phyloP scores from a whole-genome alignment of 2,329 filamentous ascomycete genomes.

The Geosmithia morbida region DNA sequence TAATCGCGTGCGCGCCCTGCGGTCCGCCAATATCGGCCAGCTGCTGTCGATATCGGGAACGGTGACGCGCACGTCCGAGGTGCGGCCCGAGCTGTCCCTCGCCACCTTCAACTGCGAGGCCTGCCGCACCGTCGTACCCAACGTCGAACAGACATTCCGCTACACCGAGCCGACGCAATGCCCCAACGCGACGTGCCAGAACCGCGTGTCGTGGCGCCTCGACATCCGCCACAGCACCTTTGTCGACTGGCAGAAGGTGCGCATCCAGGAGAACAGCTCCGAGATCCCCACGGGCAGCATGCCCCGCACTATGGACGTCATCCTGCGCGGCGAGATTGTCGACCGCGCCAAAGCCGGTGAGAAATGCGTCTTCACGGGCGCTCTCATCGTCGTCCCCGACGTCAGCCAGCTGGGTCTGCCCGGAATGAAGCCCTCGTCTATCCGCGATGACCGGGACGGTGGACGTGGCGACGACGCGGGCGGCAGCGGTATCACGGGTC shows the following conservation, averaged over 20 bases:
- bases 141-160: slow-evolving; percentile 93
- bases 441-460: slow-evolving; percentile 66
- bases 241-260: slow-evolving; percentile 97
- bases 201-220: slow-evolving; percentile 87
- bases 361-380: slow-evolving; percentile 95
- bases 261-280: slow-evolving; percentile 94
- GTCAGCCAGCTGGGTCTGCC: slow-evolving; percentile 90
- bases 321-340: slow-evolving; percentile 91
- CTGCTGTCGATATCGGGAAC: slow-evolving; percentile 93
- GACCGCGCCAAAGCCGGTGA: slow-evolving; percentile 95
- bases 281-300: slow-evolving; percentile 98
- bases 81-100: slow-evolving; percentile 80
- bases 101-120: slow-evolving; percentile 86
- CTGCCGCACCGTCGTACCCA: slow-evolving; percentile 72
- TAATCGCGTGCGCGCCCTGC: slow-evolving; percentile 70
- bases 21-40: slow-evolving; percentile 82
- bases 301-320: slow-evolving; percentile 95
- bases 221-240: slow-evolving; percentile 96
- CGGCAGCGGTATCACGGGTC: slow-evolving; percentile 69
- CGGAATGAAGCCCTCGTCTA: slow-evolving; percentile 67
- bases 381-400: slow-evolving; percentile 90
- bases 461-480: slow-evolving; percentile 65
- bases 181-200: slow-evolving; percentile 74
- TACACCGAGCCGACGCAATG: slow-evolving; percentile 97
- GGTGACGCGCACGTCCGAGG: slow-evolving; percentile 91